Base-by-base conservation (phyloP, 768 basidiomycete genomes). In the Tylopilus felleus region DNA sequence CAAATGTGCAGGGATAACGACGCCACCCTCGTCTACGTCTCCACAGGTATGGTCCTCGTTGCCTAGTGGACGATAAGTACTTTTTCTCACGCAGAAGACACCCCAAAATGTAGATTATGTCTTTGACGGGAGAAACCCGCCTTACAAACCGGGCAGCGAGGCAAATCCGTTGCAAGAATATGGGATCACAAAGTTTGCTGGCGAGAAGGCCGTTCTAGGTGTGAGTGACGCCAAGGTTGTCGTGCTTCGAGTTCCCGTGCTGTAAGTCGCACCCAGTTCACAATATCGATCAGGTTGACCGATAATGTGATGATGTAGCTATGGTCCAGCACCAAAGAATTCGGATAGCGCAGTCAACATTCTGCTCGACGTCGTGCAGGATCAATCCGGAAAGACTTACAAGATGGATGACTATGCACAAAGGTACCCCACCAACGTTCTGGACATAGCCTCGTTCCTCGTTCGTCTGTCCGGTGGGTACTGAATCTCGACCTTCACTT, bases 401-500 rank as follows among this genome's bases (percentile, higher is more conserved):
- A 92, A 85, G 69, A 98, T 98, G 96, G 96, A 99, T 67, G 87
- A 96, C 68, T 96, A 85, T 66, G 93, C 92, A 23, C 90, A 87
- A 17, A 81, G 96, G 27, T 96, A 88, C 72, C 96, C 96, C 0
- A 98, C 96, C 23, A 93, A 93, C 63, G 85, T 92, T 12, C 63
- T 85, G 29, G 95, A 98, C 65, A 87, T 98, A 50, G 93, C 89
- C 2, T 75, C 82, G 21, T 95, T 96, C 64, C 77, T 98, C 29
- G 84, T 86, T 40, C 84, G 89, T 36, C 76, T 96, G 4, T 75
- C 82, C 22, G 77, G 92, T 93, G 57, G 46, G 79, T 71, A 8
- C 9, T 29, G 16, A 10, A 49, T 8, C 19, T 25, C 16, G 13
- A 23, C 28, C 23, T 10, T 25, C 44, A 1, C n/a, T 6, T 23